Base-by-base conservation (phyloP, 2,329 filamentous ascomycete genomes). In the Didymella glomerata region DNA sequence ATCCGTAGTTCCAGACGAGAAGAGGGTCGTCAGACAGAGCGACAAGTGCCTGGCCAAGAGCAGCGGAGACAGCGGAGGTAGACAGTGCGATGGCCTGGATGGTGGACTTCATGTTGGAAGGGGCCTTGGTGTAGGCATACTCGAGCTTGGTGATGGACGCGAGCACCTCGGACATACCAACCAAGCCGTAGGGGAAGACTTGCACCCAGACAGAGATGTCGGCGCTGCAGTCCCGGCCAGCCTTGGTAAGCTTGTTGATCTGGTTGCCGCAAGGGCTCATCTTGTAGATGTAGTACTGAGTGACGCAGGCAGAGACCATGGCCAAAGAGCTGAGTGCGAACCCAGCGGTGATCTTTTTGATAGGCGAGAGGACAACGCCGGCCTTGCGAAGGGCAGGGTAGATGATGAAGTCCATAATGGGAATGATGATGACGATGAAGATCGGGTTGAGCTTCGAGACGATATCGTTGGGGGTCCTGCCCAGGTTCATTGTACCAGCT, bases 381-480 rank as follows among this genome's bases (percentile, higher is more conserved):
- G 84, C 60, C 70, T 85, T 88, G 67, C 88, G 86, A 54, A 93
- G 83, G n/a, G 81, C 72, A 0, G 90, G 91, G 76, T 92, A 93
- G 58, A 93, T 66, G 40, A 87, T 41, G 48, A 73, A 69, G 58
- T 93, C 90, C 67, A 88, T 85, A 60, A 93, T 78, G 0, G 72
- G 73, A 24, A 74, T 68, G 2, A 93, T 85, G 70, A 93, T 86
- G 67, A 93, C 85, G 62, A 93, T 86, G 46, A 89, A 86, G 66
- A 93, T 86, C 3, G 90, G 89, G 77, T 93, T 89, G 28, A 93
- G 81, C 77, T 92, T 93, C 70, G 88, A 84, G 68, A 93, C 85
- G 53, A 93, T 81, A 70, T 93, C 90, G 80, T 93, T 93, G 66
- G 90, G 91, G 1, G 91, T 84, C 13, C 88, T 88, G 68, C 89